Conservation (phyloP, 2,329 filamentous ascomycete species). For the Didymella pomorum region DNA sequence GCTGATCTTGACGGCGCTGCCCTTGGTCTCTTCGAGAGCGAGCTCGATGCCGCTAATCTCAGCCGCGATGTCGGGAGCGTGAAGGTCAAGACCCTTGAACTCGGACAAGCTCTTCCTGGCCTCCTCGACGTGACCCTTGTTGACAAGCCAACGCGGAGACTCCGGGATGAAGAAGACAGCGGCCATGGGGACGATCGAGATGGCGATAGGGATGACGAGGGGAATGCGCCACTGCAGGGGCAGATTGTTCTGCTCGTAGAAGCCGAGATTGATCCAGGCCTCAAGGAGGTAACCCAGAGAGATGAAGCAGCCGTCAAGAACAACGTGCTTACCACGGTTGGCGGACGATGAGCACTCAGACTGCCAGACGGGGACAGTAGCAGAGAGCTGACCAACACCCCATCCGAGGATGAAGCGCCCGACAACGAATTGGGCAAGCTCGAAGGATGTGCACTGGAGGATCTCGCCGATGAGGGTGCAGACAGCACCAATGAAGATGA, state of each 20-base stretch:
- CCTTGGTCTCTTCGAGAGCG: conserved; percentile 58
- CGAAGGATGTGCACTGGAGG: conserved; percentile 56
- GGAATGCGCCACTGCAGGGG: conserved; percentile 73
- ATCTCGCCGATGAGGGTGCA: conserved; percentile 55
- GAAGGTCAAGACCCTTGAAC: conserved; percentile 51
- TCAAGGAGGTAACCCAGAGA: conserved; percentile 56
- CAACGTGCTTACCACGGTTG: conserved; percentile 53
- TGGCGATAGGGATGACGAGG: conserved; percentile 70
- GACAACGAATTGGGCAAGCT: conserved; percentile 57
- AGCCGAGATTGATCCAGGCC: conserved; percentile 62
- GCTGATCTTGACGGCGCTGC: conserved; percentile 70
- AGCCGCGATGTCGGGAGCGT: conserved; percentile 64
- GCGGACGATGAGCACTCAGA: conserved; percentile 51
- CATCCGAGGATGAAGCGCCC: conserved; percentile 56
- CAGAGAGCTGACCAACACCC: conserved; percentile 55
- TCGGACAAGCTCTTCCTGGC: conserved; percentile 58
- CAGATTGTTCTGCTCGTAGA: conserved; percentile 65
- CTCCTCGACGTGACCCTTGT: conserved; percentile 71
- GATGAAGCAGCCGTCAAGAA: conserved; percentile 58
- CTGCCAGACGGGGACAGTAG: conserved; percentile 59
- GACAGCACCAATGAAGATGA: conserved; percentile 54
- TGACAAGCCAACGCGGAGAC: conserved; percentile 72
- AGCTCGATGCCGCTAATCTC: conserved; percentile 68
- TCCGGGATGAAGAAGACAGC: conserved; percentile 74
- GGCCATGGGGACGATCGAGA: conserved; percentile 61